These are phyloP conservation scores for Hygrocybe punicea DNA, from an alignment of 768 basidiomycete genomes.

Conservation along the genomic window DNA sequence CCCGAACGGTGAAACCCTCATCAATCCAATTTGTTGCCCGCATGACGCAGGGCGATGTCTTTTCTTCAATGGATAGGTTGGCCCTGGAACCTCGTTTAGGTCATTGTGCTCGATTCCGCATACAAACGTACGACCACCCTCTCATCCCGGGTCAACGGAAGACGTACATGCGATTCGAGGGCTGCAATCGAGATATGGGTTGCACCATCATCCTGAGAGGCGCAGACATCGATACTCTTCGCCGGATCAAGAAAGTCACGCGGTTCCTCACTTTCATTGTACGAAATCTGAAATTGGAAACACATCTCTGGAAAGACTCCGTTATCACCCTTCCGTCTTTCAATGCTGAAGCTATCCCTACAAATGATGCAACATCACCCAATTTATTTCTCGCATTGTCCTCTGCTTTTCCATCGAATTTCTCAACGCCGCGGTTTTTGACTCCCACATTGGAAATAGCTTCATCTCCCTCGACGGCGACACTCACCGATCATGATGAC, in stretches of 20 bases:
- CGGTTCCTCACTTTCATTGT: slow-evolving; percentile 90
- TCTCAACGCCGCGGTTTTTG: slow-evolving; percentile 29
- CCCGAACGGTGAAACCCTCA: slow-evolving; percentile 81
- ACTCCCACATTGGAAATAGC: slow-evolving; percentile 22
- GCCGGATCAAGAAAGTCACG: slow-evolving; percentile 87
- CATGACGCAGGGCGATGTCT: slow-evolving; percentile 92
- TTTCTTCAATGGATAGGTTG: slow-evolving; percentile 93
- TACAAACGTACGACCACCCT: slow-evolving; percentile 93
- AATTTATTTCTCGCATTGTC: slow-evolving; percentile 18
- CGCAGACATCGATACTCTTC: slow-evolving; percentile 73
- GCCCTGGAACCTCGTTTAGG: slow-evolving; percentile 87
- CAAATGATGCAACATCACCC: slow-evolving; percentile 17
- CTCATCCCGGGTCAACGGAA: slow-evolving; percentile 93
- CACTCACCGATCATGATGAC: slow-evolving; percentile 36
- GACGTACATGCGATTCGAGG: slow-evolving; percentile 98
- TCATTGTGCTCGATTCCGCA: slow-evolving; percentile 77
- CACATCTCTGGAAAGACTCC: slow-evolving; percentile 88
- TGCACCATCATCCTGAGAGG: slow-evolving; percentile 93
- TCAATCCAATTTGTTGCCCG: slow-evolving; percentile 86
- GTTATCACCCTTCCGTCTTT: slow-evolving; percentile 71
- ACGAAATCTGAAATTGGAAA: slow-evolving; percentile 90
- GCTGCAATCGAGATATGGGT: slow-evolving; percentile 87
- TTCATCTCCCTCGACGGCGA: slow-evolving; percentile 14
- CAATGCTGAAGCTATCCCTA: slow-evolving; percentile 62
- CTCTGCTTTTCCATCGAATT: slow-evolving; percentile 28